These are phyloP conservation scores for Fusarium subtropicale DNA, from an alignment of 2,329 filamentous ascomycete genomes.

Conservation along the genomic window DNA sequence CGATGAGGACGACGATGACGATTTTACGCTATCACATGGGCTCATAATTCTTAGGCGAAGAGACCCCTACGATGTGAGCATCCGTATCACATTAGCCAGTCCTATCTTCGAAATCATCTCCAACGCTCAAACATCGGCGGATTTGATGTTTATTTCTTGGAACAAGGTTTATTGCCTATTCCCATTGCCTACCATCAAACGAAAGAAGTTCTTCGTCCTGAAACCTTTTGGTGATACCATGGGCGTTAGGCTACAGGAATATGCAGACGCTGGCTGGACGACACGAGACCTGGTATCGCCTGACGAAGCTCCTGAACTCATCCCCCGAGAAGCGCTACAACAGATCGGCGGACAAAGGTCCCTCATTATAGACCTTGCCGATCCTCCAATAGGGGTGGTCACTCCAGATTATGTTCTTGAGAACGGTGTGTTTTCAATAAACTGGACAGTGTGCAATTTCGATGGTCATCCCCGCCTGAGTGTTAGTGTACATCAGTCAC, in stretches of 20 bases:
- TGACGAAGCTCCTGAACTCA: neutral
- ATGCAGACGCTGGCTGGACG: neutral
- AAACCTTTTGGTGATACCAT: rapidly evolving
- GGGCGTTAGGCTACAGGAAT: neutral
- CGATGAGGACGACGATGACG: no score
- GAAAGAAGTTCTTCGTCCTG: neutral
- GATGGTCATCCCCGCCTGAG: neutral
- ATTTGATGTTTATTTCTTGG: conserved; percentile 1
- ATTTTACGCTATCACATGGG: no score
- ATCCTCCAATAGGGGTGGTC: neutral
- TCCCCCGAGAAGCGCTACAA: neutral
- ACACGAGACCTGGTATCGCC: neutral
- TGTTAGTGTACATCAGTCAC: neutral
- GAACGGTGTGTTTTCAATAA: neutral
- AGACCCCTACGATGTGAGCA: no score
- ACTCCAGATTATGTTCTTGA: neutral
- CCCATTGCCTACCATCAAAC: neutral
- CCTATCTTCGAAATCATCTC: neutral
- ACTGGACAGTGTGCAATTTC: neutral
- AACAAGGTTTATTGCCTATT: conserved; percentile 6
- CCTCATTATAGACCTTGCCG: neutral
- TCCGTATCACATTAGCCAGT: neutral
- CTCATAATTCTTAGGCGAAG: neutral
- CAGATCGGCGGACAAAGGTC: neutral
- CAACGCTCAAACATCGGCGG: neutral